These are phyloP conservation scores for Bruguiera sexangula DNA, from an alignment of 345 rosid genomes.

Conservation along the genomic window DNA sequence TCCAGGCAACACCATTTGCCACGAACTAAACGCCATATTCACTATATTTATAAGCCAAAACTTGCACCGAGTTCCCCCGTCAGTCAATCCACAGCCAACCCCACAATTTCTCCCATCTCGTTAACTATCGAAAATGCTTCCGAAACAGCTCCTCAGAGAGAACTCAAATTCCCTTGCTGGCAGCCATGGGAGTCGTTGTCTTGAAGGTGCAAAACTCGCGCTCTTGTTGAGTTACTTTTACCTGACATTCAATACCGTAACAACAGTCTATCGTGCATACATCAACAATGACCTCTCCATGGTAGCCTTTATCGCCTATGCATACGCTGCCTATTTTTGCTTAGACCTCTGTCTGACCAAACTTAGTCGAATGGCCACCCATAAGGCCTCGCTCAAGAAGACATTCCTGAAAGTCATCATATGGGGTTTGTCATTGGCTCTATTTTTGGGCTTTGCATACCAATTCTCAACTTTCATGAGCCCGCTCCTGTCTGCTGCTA, in stretches of 20 bases:
- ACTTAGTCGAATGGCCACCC: not conserved
- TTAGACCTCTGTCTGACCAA: not conserved
- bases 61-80: too few species aligned
- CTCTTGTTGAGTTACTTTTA: not conserved
- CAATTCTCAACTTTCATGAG: not conserved
- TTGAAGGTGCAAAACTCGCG: not conserved
- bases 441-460: not conserved
- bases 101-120: too few species aligned
- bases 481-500: not conserved
- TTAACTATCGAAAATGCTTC: too few species aligned
- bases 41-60: too few species aligned
- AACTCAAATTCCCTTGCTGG: too few species aligned
- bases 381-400: not conserved
- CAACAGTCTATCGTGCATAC: not conserved
- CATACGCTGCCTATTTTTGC: not conserved
- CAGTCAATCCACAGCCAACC: too few species aligned
- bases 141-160: too few species aligned
- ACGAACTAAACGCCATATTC: too few species aligned
- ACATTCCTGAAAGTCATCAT: not conserved
- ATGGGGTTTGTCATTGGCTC: not conserved
- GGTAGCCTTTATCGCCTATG: not conserved
- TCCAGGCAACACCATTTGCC: too few species aligned
- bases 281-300: not conserved
- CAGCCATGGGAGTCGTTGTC: too few species aligned
- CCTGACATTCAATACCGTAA: constrained; percentile 1